Percentiles rank a stretch among this genome's conserved stretches.
Evolutionary conservation across 2,329 filamentous ascomycete genomes (phyloP).

Genomic region (Cytospora leucostoma): DNA sequence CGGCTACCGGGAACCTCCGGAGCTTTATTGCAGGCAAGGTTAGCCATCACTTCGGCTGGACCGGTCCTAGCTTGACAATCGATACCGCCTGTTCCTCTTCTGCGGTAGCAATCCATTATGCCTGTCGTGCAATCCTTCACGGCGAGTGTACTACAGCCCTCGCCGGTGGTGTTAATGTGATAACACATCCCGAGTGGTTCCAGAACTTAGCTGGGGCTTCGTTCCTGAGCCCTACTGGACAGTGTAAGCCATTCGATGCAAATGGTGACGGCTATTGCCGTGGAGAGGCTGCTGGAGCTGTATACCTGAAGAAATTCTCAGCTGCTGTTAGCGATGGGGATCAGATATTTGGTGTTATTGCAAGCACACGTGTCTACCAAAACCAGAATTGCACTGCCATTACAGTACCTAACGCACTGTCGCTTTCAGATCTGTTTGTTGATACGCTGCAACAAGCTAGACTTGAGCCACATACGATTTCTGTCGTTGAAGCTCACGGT

Average conservation of each 20-base stretch:
- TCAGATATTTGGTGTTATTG: constrained; percentile 43
- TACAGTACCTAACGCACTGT: constrained; percentile 32
- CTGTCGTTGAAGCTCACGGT: constrained; percentile 43
- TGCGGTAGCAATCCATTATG: constrained; percentile 41
- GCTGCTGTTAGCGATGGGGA: constrained; percentile 51
- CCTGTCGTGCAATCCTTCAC: constrained; percentile 33
- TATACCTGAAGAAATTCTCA: constrained; percentile 51
- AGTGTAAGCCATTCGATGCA: constrained; percentile 38
- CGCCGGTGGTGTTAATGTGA: constrained; percentile 36
- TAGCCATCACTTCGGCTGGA: constrained; percentile 40
- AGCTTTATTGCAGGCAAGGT: constrained; percentile 36
- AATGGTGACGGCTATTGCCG: constrained; percentile 51
- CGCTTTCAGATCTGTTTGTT: constrained; percentile 36
- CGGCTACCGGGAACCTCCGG: constrained; percentile 34
- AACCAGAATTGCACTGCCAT: constrained; percentile 41
- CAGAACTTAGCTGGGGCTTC: constrained; percentile 35
- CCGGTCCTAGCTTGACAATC: constrained; percentile 36
- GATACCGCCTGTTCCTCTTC: constrained; percentile 44
- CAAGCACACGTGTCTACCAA: constrained; percentile 42
- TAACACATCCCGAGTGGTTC: constrained; percentile 33
- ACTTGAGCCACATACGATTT: constrained; percentile 32
- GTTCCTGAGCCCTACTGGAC: constrained; percentile 37
- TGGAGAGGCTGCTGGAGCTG: constrained; percentile 47
- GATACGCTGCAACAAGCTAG: constrained; percentile 34
- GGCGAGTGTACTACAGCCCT: constrained; percentile 38